Evolutionary conservation across 768 basidiomycete species (phyloP).

Genomic region (Trametes meyenii): DNA sequence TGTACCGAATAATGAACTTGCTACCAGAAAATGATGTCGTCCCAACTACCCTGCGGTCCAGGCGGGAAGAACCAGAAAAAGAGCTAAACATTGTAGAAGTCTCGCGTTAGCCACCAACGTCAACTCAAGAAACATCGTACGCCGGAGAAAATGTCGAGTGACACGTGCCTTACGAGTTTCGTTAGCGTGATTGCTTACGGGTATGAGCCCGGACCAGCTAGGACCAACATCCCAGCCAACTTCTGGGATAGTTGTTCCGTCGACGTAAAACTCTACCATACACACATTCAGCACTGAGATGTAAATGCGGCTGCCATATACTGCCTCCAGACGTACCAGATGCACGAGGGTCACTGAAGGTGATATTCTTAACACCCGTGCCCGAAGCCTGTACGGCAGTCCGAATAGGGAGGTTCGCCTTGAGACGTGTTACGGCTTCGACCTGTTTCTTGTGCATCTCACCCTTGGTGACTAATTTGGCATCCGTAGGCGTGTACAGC

Average conservation of each 20-base stretch:
- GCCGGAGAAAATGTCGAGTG: background rate
- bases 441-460: constrained; percentile 49
- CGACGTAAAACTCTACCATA: constrained; percentile 66
- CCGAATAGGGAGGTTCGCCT: constrained; percentile 10
- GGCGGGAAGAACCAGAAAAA: constrained; percentile 89
- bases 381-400: constrained; percentile 12
- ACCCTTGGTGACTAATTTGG: constrained; percentile 35
- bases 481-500: constrained; percentile 3
- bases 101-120: background rate
- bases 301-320: background rate
- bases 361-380: constrained; percentile 58
- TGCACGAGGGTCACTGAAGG: constrained; percentile 68
- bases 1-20: constrained; percentile 3
- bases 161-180: constrained; percentile 66
- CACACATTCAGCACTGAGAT: background rate
- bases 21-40: constrained; percentile 79
- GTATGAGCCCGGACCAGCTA: constrained; percentile 74
- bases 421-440: constrained; percentile 50
- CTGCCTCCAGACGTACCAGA: constrained; percentile 42
- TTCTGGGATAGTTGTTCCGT: constrained; percentile 65
- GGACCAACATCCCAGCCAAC: constrained; percentile 77
- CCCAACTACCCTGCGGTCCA: constrained; percentile 67
- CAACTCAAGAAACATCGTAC: background rate
- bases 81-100: constrained; percentile 45
- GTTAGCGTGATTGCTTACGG: constrained; percentile 59